phyloP scores from a whole-genome alignment of 1,139 yeast species.

The Saccharomycopsis phalli region DNA sequence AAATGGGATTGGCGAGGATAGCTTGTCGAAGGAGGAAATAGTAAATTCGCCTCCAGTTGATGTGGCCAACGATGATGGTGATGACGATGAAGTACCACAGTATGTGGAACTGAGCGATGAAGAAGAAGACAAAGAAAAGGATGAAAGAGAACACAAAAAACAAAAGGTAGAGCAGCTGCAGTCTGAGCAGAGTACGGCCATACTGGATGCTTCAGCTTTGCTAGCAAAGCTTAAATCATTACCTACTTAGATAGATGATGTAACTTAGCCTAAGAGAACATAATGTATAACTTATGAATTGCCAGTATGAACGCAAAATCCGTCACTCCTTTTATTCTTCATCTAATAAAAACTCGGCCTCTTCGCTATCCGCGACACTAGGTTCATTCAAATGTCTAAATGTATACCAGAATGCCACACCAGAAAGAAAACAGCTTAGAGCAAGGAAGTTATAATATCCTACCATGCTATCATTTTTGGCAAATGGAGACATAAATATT shows the following conservation, averaged over 20 bases:
- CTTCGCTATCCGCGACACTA: background rate
- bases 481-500: slow-evolving; percentile 58
- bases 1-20: too few species aligned
- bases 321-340: too few species aligned
- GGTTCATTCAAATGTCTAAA: slow-evolving; percentile 46
- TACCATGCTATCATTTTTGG: slow-evolving; percentile 58
- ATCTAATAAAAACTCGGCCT: background rate
- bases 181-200: background rate
- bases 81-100: slow-evolving; percentile 13
- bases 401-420: slow-evolving; percentile 51
- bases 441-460: slow-evolving; percentile 63
- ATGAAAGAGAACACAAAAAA: slow-evolving; percentile 8
- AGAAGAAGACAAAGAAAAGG: slow-evolving; percentile 17
- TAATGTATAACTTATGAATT: too few species aligned
- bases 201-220: slow-evolving; percentile 9
- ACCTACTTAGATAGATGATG: background rate
- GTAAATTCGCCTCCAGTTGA: too few species aligned
- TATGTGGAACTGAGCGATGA: slow-evolving; percentile 11
- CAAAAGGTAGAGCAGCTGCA: slow-evolving; percentile 5
- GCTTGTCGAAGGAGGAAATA: slow-evolving; percentile 25
- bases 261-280: too few species aligned
- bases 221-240: slow-evolving; percentile 8
- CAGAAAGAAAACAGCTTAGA: slow-evolving; percentile 49
- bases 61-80: slow-evolving; percentile 15
- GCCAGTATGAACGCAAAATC: too few species aligned